Evolutionary conservation across 805 yeast genomes (phyloP), one percentile per base, ranked within the genome.

Genomic region (Hanseniaspora vineae): DNA sequence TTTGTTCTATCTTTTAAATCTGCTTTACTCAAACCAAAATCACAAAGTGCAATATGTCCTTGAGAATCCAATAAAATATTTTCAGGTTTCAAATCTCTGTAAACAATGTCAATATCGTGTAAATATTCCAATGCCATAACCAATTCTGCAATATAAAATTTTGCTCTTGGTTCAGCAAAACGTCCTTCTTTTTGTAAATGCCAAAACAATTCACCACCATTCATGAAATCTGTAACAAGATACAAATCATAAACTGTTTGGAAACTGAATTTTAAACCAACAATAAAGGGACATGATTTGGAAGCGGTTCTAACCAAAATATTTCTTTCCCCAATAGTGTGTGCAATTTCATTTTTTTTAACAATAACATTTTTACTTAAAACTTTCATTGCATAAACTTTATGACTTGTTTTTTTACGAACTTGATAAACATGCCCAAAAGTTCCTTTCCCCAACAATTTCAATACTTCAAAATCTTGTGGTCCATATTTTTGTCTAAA

Each of bases 351-450:
- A 66, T 90, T 90, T 73, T 92, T 92, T 65, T 85, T 88, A 45
- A 92, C 96, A 64, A 92, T 92, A 42, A 88, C 90, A 63, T 89
- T 89, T 65, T 92, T 92, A 23, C 95, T 84, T 47, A 92, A 75
- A 31, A 90, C 95, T 67, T 92, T 92, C 98, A 92, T 92, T 39
- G 98, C 98, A 63, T 92, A 92, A 50, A 92, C 83, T 57, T 97
- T 77, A 50, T 78, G 77, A 8, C 95, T 87, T 62, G 92, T 97
- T 55, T 75, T 75, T 73, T 90, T 92, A 53, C 83, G 80, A 42
- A 92, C 98, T 69, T 92, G 98, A 66, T 83, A 92, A 35, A 90
- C 98, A 68, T 87, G 96, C 32, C 98, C 98, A 71, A 90, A 90
- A 1, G 97, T 92, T 47, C 98, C 98, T 62, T 87, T 88, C 51